Percentiles rank a stretch among this genome's conserved stretches.
phyloP scores from a whole-genome alignment of 352 stramenopile species.

The Globisporangium cylindrosporum region DNA sequence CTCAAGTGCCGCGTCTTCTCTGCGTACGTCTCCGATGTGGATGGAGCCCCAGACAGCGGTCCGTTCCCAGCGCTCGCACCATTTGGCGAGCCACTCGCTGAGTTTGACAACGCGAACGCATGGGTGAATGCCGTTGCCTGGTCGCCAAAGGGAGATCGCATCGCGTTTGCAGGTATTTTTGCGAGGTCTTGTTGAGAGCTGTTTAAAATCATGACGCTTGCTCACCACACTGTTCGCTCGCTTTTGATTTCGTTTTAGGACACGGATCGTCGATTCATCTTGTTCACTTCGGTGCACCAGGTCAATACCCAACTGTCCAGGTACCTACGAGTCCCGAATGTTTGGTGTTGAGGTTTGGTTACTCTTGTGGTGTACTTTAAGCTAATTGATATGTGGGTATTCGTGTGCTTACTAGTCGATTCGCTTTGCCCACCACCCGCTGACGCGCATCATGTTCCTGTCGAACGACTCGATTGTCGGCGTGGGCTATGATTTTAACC shows the following conservation, averaged over 20 bases:
- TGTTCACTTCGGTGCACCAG: constrained; percentile 73
- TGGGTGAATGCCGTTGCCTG: constrained; percentile 93
- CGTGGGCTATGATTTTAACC: constrained; percentile 91
- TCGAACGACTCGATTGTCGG: constrained; percentile 87
- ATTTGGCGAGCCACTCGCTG: constrained; percentile 78
- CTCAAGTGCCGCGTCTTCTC: constrained; percentile 93
- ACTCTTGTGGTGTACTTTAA: background rate
- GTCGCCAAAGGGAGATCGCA: constrained; percentile 84
- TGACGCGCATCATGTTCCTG: constrained; percentile 87
- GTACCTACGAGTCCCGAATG: constrained; percentile 17
- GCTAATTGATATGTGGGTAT: background rate
- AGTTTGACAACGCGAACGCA: constrained; percentile 86
- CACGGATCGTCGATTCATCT: constrained; percentile 92
- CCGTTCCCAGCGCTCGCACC: constrained; percentile 72
- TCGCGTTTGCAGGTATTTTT: constrained; percentile 77
- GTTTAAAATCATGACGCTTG: background rate
- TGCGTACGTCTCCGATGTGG: constrained; percentile 84
- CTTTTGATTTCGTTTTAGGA: constrained; percentile 16
- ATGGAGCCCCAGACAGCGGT: constrained; percentile 59
- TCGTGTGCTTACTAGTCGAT: constrained; percentile 56
- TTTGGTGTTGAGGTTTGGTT: background rate
- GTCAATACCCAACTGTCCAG: constrained; percentile 74
- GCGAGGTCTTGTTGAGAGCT: background rate
- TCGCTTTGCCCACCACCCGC: constrained; percentile 80
- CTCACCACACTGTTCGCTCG: background rate